These are phyloP conservation scores for Arthrobotrys iridis DNA, from an alignment of 2,329 filamentous ascomycete genomes.

Conservation along the genomic window DNA sequence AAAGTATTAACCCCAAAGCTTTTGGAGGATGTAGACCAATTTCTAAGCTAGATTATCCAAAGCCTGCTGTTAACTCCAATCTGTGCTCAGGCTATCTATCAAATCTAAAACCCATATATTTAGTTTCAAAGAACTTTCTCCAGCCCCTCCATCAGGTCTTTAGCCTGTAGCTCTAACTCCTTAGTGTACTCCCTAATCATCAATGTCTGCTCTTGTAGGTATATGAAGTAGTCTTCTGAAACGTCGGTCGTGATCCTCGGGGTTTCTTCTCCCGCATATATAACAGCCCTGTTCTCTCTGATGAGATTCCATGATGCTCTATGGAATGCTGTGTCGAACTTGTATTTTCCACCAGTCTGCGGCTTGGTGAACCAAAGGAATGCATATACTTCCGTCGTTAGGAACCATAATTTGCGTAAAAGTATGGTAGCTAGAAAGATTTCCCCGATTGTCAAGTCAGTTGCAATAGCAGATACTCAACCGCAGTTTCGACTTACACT, in stretches of 20 bases:
- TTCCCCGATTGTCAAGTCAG: neutral
- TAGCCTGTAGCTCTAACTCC: conserved; percentile 22
- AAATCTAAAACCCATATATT: neutral
- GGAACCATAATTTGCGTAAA: conserved; percentile 43
- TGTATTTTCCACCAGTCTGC: conserved; percentile 16
- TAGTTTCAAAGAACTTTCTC: neutral
- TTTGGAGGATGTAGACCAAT: too few species aligned
- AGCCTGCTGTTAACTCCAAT: too few species aligned
- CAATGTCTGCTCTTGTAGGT: conserved; percentile 37
- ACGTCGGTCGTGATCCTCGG: neutral
- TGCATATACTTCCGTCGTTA: conserved; percentile 35
- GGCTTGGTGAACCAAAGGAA: conserved; percentile 45
- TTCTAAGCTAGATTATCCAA: too few species aligned
- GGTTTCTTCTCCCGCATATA: conserved; percentile 22
- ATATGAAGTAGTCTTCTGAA: conserved; percentile 47
- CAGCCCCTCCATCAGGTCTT: conserved; percentile 24
- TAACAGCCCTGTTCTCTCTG: conserved; percentile 6
- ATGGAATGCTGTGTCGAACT: conserved; percentile 41
- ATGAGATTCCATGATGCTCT: conserved; percentile 27
- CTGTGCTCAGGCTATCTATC: too few species aligned
- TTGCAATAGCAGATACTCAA: too few species aligned
- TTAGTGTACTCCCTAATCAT: conserved; percentile 21
- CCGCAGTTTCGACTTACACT: conserved; percentile 21
- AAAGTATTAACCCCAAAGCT: too few species aligned
- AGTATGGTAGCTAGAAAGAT: conserved; percentile 13